These are phyloP conservation scores for Delonix regia DNA, from an alignment of 306 rosid genomes.

Conservation along the genomic window DNA sequence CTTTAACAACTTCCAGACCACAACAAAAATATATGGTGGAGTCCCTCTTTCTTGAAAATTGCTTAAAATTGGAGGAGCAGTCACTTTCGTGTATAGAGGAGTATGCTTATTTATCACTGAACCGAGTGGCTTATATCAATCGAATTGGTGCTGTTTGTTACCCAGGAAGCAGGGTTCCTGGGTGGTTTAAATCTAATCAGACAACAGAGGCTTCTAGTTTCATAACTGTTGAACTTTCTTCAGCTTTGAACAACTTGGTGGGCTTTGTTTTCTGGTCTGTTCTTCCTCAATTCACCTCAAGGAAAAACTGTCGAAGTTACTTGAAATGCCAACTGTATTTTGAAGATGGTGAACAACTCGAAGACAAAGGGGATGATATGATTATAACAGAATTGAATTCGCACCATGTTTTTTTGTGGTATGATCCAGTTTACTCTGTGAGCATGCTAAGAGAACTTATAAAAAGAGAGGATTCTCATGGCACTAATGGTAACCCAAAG, in stretches of 20 bases:
- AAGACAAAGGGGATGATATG: neutral
- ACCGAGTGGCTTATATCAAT: neutral
- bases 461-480: neutral
- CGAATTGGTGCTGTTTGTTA: constrained; percentile 17
- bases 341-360: neutral
- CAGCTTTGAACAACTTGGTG: neutral
- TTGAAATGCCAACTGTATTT: neutral
- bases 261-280: constrained; percentile 31
- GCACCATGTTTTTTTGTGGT: constrained; percentile 32
- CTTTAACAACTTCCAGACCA: neutral
- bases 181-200: neutral
- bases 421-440: neutral
- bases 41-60: constrained; percentile 13
- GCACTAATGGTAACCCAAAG: neutral
- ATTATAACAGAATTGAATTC: neutral
- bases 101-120: neutral
- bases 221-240: constrained; percentile 1
- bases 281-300: neutral
- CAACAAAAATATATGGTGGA: neutral
- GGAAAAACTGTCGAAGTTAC: neutral
- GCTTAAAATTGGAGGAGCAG: constrained; percentile 11
- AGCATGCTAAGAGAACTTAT: neutral
- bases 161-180: constrained; percentile 29
- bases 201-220: neutral
- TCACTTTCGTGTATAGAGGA: neutral